Base-by-base conservation (phyloP, 441 rosid species). In the Adansonia rubrostipa region DNA sequence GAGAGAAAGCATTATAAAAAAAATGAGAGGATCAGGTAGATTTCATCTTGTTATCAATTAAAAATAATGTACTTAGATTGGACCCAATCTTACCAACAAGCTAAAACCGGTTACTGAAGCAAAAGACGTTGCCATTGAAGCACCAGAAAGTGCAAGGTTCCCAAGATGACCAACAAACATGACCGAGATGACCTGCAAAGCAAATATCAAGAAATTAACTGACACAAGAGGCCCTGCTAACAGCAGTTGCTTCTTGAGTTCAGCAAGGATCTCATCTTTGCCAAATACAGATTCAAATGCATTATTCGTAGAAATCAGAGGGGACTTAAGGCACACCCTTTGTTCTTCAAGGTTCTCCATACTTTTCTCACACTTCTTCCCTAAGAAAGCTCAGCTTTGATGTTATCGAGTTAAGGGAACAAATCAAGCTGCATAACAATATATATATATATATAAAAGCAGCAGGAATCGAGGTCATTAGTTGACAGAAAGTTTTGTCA, bases 81-180 rank as follows among this genome's bases (percentile, higher is more conserved):
- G 33, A 61, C 10, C 28, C 11, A 53, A 47, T 3, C 47, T 78
- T 85, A 87, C 89, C 82, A 87, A 73, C 75, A 79, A 80, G 76
- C 90, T 65, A 77, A 85, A 87, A 61, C 89, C 90, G 75, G 91
- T 88, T 14, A 87, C 90, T 51, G 87, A 87, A 79, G 88, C 84
- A 81, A 90, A 86, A 2, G 90, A 88, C 80, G 89, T 82, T 5
- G 93, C 90, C 84, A 88, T 82, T 54, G 90, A 86, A 48, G 93
- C 86, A 79, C 88, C 82, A 6, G 93, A 70, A n/a, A 90, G 90
- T 6, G 86, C 56, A 9, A 90, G 86, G 81, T 81, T 82, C 0
- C 84, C 91, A 8, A 85, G 89, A 58, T 80, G 89, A 53, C 91
- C 93, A 4, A 88, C 86, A 66, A 79, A 83, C 84, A 83, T 89